Base-by-base conservation (phyloP, 495 filamentous ascomycete genomes). In the Daldinia concentrica region DNA sequence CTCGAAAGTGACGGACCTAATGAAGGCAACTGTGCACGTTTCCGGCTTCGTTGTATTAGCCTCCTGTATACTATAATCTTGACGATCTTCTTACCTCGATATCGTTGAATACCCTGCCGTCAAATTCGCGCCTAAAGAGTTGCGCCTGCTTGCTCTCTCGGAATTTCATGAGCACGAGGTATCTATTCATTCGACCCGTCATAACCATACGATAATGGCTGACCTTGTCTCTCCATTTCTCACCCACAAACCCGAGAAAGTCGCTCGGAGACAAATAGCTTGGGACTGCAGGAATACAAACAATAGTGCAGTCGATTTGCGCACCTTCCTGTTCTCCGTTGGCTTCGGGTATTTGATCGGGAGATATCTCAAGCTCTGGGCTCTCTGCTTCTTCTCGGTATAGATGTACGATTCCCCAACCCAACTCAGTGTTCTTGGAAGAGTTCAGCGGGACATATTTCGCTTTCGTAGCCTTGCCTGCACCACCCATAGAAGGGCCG, bases 121-220 rank as follows among this genome's bases (percentile, higher is more conserved):
- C 95, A 86, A 94, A 97, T 72, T 92, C 90, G 68, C 84, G 89
- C 73, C 93, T 89, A 89, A 95, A 99, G 29, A 88, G 83, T 70
- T 82, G 89, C 9, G 95, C 95, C 68, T 87, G 88, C 74, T 85
- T 86, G 48, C 86, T 85, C 71, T 90, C 90, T 54, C 93, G 83
- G 78, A 98, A 98, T 82, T 97, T 98, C 91, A 99, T 95, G 64
- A 99, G 84, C 52, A 97, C 95, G 89, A 99, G 92, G 82, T 98
- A 99, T 75, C 94, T 88, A 78, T 95, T 98, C 74, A 91, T 88
- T 59, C 91, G 84, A 56, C 90, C 90, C 4, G 95, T 98, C 83
- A 92, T 89, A 55, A 99, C 91, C 91, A 99, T 96, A 43, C 95
- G 86, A 75, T 97, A 97, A 82, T 99, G 96, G 73, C 92, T 97